Evolutionary conservation across 1,139 yeast genomes (phyloP).

Genomic region (Hyphopichia buzzinii): DNA sequence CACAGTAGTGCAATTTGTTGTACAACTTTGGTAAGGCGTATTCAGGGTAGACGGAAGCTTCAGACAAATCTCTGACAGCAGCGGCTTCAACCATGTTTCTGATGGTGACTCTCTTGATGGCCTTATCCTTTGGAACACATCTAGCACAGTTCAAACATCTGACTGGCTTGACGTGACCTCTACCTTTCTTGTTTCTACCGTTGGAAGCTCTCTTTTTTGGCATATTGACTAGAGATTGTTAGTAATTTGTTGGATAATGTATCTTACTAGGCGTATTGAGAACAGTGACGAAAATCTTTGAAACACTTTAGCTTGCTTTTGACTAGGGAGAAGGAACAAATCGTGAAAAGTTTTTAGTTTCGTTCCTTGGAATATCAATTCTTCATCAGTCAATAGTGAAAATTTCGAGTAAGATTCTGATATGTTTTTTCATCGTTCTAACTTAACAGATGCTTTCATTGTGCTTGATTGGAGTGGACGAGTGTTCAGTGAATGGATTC

Average conservation of each 20-base stretch:
- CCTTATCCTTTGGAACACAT: conserved; percentile 99
- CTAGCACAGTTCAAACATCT: conserved; percentile 99
- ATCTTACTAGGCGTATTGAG: not conserved
- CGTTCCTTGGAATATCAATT: too few relatives aligned
- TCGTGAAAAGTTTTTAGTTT: not conserved
- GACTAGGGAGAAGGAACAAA: not conserved
- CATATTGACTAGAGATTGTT: conserved; percentile 54
- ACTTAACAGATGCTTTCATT: too few relatives aligned
- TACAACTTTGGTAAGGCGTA: conserved; percentile 99
- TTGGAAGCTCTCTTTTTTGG: conserved; percentile 99
- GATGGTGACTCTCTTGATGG: conserved; percentile 99
- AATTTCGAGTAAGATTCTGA: too few relatives aligned
- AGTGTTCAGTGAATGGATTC: too few relatives aligned
- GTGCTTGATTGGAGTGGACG: too few relatives aligned
- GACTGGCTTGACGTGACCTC: conserved; percentile 99
- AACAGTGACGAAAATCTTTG: too few relatives aligned
- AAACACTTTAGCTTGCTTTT: not conserved
- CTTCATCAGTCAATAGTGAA: too few relatives aligned
- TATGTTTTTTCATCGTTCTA: too few relatives aligned
- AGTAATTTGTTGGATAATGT: too few relatives aligned
- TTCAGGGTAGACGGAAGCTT: conserved; percentile 98
- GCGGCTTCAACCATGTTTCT: conserved; percentile 99
- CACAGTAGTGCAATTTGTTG: conserved; percentile 99
- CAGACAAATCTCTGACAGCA: conserved; percentile 99
- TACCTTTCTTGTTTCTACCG: conserved; percentile 99